Percentiles rank a stretch among this genome's conserved stretches.
Conservation (phyloP, 345 rosid species). For the Aurinia saxatilis region DNA sequence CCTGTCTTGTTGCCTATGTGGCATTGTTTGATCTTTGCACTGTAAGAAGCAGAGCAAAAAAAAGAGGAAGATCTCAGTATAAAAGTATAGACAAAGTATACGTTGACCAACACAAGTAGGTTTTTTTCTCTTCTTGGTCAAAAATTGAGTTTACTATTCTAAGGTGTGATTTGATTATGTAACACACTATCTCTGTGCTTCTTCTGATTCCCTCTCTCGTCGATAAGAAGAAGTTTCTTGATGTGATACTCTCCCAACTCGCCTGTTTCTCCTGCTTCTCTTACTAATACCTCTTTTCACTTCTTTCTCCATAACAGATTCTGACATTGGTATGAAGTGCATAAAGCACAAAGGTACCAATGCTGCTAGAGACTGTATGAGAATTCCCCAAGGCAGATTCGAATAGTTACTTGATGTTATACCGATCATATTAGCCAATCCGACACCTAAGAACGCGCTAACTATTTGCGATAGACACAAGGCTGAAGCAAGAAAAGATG, state of each 20-base stretch:
- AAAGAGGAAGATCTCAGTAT: slow-evolving; percentile 1
- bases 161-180: not conserved
- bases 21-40: too few relatives aligned
- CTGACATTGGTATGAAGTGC: slow-evolving; percentile 42
- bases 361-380: slow-evolving; percentile 65
- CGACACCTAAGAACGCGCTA: slow-evolving; percentile 65
- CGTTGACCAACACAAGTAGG: not conserved
- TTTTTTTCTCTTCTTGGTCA: not conserved
- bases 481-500: slow-evolving; percentile 69
- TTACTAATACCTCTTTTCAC: slow-evolving; percentile 39
- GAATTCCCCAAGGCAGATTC: slow-evolving; percentile 45
- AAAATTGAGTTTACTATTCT: not conserved
- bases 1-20: too few relatives aligned
- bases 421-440: slow-evolving; percentile 65
- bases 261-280: slow-evolving; percentile 49
- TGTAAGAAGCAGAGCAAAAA: too few relatives aligned
- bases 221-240: slow-evolving; percentile 36
- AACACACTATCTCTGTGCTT: slow-evolving; percentile 24
- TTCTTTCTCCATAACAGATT: slow-evolving; percentile 38
- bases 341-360: slow-evolving; percentile 59
- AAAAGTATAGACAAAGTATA: not conserved
- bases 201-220: slow-evolving; percentile 56
- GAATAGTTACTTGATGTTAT: slow-evolving; percentile 58
- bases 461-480: slow-evolving; percentile 71
- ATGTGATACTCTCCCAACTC: slow-evolving; percentile 45